Percentiles rank a stretch among this genome's conserved stretches.
phyloP scores from a whole-genome alignment of 176 grass and related monocot species.

The Bothriochloa decipiens region DNA sequence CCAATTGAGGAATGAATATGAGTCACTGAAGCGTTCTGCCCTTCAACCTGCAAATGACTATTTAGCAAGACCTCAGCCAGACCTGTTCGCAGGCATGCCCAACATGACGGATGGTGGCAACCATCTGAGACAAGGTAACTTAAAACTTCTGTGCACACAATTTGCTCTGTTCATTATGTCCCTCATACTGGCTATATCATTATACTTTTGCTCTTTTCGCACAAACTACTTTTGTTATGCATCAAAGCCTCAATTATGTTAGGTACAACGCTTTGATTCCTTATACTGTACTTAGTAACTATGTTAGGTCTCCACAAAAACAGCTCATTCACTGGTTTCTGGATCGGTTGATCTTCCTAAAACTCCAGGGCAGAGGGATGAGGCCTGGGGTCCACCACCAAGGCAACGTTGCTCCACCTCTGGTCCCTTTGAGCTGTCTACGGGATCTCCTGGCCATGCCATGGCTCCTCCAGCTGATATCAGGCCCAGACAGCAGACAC shows the following conservation, averaged over 20 bases:
- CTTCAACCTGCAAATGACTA: conserved; percentile 77
- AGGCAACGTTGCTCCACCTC: conserved; percentile 48
- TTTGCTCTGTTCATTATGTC: not conserved
- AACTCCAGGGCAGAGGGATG: conserved; percentile 83
- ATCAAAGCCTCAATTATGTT: conserved; percentile 9
- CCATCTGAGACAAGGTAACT: conserved; percentile 63
- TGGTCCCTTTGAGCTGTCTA: conserved; percentile 59
- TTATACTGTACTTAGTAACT: conserved; percentile 31
- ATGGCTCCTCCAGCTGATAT: conserved; percentile 53
- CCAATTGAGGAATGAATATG: conserved; percentile 77
- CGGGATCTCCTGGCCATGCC: conserved; percentile 53
- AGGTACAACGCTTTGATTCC: not conserved
- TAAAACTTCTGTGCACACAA: conserved; percentile 20
- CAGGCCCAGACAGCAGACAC: conserved; percentile 50
- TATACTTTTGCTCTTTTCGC: not conserved
- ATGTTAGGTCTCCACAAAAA: conserved; percentile 66
- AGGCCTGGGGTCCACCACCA: conserved; percentile 63
- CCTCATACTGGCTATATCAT: not conserved
- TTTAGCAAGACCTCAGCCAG: conserved; percentile 65
- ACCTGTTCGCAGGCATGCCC: conserved; percentile 65
- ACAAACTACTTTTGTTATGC: conserved; percentile 6
- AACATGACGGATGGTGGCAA: conserved; percentile 51
- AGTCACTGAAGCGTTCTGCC: conserved; percentile 68
- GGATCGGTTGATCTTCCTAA: conserved; percentile 73
- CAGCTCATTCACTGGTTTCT: conserved; percentile 86